phyloP scores from a whole-genome alignment of 768 basidiomycete species.

The Leccinum uliginosum region DNA sequence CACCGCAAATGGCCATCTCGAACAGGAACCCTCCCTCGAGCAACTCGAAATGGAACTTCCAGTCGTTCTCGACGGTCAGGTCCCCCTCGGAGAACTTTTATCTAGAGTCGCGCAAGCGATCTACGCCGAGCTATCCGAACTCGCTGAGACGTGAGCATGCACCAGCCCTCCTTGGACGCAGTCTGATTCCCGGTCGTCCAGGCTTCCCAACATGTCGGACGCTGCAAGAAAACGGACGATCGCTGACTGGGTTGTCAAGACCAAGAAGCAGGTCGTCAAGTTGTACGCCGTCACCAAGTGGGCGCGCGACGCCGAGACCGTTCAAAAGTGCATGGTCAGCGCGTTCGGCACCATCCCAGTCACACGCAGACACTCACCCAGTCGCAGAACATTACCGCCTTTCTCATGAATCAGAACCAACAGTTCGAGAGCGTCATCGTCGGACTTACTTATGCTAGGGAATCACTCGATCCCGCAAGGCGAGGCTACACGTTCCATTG shows the following conservation, averaged over 20 bases:
- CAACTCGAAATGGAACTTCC: constrained; percentile 74
- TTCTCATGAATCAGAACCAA: constrained; percentile 78
- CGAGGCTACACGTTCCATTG: constrained; percentile 26
- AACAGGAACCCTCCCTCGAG: constrained; percentile 42
- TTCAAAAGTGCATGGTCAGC: constrained; percentile 82
- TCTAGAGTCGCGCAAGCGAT: constrained; percentile 74
- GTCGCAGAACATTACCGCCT: constrained; percentile 76
- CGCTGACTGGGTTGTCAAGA: constrained; percentile 88
- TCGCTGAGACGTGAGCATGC: constrained; percentile 75
- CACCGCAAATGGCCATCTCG: constrained; percentile 32
- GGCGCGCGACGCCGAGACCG: constrained; percentile 77
- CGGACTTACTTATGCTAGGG: constrained; percentile 60
- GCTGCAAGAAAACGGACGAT: constrained; percentile 72
- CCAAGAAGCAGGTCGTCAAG: constrained; percentile 86
- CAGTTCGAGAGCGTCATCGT: constrained; percentile 73
- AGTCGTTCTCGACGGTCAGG: constrained; percentile 65
- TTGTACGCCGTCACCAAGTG: constrained; percentile 84
- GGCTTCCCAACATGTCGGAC: constrained; percentile 82
- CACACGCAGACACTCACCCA: neutral
- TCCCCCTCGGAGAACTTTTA: constrained; percentile 67
- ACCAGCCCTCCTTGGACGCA: neutral
- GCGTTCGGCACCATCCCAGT: neutral
- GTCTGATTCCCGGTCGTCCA: constrained; percentile 22
- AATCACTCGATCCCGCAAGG: constrained; percentile 77
- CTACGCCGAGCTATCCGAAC: constrained; percentile 77